Evolutionary conservation across 345 rosid species (phyloP), one percentile per base, ranked within the genome.

Genomic region (Camelina sativa): DNA sequence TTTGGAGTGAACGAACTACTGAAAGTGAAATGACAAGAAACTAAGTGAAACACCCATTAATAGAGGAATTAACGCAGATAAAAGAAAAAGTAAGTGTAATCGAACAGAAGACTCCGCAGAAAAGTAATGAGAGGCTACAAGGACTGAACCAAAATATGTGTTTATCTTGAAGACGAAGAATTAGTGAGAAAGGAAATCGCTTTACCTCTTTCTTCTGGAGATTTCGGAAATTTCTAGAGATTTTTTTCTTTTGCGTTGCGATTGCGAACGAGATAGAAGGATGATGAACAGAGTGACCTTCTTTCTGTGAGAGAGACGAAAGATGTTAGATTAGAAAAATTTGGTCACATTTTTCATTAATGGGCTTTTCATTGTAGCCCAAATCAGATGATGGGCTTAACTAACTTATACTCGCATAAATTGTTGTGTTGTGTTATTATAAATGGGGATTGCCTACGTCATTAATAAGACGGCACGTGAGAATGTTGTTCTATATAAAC

Each of bases 141-240:
- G 5, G 1, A 19, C 20, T 17, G n/a, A 25, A 7, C 41, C 28
- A 25, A 11, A n/a, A 20, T 20, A 2, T 55, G 19, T 15, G 5
- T 11, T 28, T 11, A 0, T 32, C 16, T 32, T 47, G 1, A 16
- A 38, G 5, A 51, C 4, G 46, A 71, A 38, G 2, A 8, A 30
- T 4, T 32, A 48, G 11, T 3, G 6, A 47, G 4, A 51, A 40
- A 4, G 0, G 23, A 3, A 46, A 17, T 37, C 0, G 11, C 76
- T 76, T 11, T 51, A 76, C 76, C 71, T 76, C 2, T 55, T 55
- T 13, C 46, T 70, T 76, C 32, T 46, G 13, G 15, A 44, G 19
- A n/a, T 37, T 66, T 56, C 52, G 34, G 66, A 65, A 22, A 11
- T 6, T 75, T 52, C 28, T 19, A 7, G 7, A 25, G 28, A 25